These are phyloP conservation scores for Calocybe gangraenosa DNA, from an alignment of 768 basidiomycete species.

Conservation along the genomic window DNA sequence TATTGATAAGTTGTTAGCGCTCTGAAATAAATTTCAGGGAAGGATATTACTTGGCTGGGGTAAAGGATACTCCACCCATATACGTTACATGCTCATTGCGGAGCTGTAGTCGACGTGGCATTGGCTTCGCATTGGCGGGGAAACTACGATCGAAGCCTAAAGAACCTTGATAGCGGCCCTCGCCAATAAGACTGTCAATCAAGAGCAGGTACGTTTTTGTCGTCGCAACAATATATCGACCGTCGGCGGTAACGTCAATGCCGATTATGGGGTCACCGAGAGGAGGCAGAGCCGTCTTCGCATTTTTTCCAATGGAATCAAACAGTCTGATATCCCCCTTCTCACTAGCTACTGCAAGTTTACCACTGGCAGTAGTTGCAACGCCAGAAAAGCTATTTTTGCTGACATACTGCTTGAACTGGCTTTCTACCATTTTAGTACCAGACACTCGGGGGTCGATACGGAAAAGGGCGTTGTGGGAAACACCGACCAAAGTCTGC, in stretches of 20 bases:
- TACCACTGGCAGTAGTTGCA: slow-evolving; percentile 80
- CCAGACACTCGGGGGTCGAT: slow-evolving; percentile 95
- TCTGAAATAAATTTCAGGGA: slow-evolving; percentile 1
- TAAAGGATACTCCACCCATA: slow-evolving; percentile 88
- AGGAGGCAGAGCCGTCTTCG: slow-evolving; percentile 95
- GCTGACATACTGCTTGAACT: slow-evolving; percentile 93
- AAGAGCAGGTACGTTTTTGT: slow-evolving; percentile 91
- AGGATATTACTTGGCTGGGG: slow-evolving; percentile 75
- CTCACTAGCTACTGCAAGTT: slow-evolving; percentile 89
- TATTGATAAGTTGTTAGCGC: slow-evolving; percentile 24
- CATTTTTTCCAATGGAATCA: slow-evolving; percentile 96
- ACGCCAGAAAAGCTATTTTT: slow-evolving; percentile 96
- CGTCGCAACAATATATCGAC: slow-evolving; percentile 93
- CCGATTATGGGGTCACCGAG: slow-evolving; percentile 94
- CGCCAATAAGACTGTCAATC: slow-evolving; percentile 93
- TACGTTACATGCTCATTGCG: slow-evolving; percentile 91
- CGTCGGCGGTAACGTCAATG: slow-evolving; percentile 90
- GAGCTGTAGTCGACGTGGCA: slow-evolving; percentile 83
- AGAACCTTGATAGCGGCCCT: slow-evolving; percentile 77
- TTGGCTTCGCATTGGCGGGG: slow-evolving; percentile 91
- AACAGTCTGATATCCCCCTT: slow-evolving; percentile 97
- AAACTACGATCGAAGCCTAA: slow-evolving; percentile 93
- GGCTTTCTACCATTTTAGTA: slow-evolving; percentile 87
- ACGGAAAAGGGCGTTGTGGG: slow-evolving; percentile 94
- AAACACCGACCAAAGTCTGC: slow-evolving; percentile 90